Evolutionary conservation across 1,284 basidiomycete genomes (phyloP).

Genomic region (Apiotrichum gamsii): DNA sequence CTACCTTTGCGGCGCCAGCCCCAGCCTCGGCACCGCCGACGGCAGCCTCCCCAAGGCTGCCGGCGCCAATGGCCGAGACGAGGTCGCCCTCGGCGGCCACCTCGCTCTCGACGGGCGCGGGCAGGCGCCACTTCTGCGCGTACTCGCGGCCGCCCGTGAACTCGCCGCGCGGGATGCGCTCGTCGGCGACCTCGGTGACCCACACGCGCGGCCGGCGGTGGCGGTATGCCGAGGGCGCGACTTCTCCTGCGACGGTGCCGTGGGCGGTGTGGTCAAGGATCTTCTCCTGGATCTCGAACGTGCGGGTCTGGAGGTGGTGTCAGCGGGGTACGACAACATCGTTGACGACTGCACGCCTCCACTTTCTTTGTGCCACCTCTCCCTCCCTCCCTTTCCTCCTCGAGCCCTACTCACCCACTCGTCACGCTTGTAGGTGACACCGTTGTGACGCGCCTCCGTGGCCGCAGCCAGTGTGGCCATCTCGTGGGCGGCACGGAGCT

Average conservation of each 20-base stretch:
- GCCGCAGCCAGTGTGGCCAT: conserved; percentile 68
- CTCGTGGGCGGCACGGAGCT: conserved; percentile 76
- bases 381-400: not conserved
- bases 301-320: conserved; percentile 24
- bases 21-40: not conserved
- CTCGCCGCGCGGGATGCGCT: conserved; percentile 13
- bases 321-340: not conserved
- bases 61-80: conserved; percentile 11
- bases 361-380: not conserved
- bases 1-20: not conserved
- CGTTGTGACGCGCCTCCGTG: conserved; percentile 72
- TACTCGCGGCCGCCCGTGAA: conserved; percentile 38
- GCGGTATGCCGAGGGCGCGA: not conserved
- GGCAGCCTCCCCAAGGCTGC: not conserved
- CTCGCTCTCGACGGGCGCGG: conserved; percentile 11
- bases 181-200: conserved; percentile 23
- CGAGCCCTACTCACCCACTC: conserved; percentile 35
- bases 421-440: conserved; percentile 50
- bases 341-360: conserved; percentile 8
- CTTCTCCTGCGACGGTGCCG: not conserved
- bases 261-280: conserved; percentile 14
- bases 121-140: conserved; percentile 36
- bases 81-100: conserved; percentile 13
- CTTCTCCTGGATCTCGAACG: conserved; percentile 28
- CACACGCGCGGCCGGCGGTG: conserved; percentile 27